Evolutionary conservation across 345 rosid genomes (phyloP), one percentile per base, ranked within the genome.

Genomic region (Theobroma cacao): DNA sequence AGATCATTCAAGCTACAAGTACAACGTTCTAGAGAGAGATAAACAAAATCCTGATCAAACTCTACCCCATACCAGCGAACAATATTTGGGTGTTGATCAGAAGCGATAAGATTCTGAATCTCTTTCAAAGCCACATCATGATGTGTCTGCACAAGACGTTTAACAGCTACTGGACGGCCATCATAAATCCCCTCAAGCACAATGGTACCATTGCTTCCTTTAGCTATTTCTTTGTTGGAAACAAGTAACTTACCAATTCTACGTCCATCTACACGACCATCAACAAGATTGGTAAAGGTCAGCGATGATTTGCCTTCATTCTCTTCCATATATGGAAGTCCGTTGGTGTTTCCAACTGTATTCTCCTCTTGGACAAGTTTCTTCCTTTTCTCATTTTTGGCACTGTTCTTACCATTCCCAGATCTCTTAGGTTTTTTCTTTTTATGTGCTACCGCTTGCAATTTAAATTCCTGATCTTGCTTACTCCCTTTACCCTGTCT

Each of bases 41-140:
- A 92, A 67, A 86, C 89, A 82, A 89, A 90, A 82, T 92, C 89
- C 75, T 87, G 88, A 81, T 92, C 93, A 63, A 79, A 77, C 80
- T 92, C 94, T 73, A 89, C 93, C 22, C 92, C 97, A 6, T 84
- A 85, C 94, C 92, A 92, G 38, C 93, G 85, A 52, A 90, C 94
- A 78, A 92, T 90, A 81, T 90, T 90, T 69, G 98, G 88, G 84
- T 94, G 97, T 53, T 86, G 87, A 82, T 96, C 98, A 38, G 98
- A 96, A 30, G 97, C 95, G 80, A 92, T 92, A 79, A 96, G 97
- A 85, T 96, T 96, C 80, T 92, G 94, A 84, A 94, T 91, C 86
- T 96, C 99, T 81, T 96, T 94, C 72, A 91, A 88, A 78, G 99
- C 99, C 79, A 92, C 92, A 75, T 92, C 97, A 75, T 92, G 93